Conservation (phyloP, 2,329 filamentous ascomycete species). For the Epichloe amarillans region DNA sequence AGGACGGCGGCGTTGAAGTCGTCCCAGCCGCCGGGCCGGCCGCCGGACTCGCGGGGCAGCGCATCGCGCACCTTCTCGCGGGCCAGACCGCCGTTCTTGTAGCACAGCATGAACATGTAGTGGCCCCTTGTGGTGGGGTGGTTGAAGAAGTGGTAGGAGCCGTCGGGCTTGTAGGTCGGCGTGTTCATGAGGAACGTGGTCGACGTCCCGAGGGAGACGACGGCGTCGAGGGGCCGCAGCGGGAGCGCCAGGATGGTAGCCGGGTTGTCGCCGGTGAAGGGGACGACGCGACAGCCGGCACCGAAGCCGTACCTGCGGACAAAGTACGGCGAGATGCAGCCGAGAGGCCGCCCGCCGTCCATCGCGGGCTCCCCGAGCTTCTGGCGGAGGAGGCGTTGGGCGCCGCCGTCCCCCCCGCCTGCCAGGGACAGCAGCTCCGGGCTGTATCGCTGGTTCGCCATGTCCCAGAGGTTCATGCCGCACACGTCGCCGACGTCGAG, state of each 20-base stretch:
- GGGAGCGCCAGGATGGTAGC: slow-evolving; percentile 88
- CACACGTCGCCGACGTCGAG: slow-evolving; percentile 92
- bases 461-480: slow-evolving; percentile 95
- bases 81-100: slow-evolving; percentile 93
- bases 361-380: slow-evolving; percentile 72
- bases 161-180: slow-evolving; percentile 76
- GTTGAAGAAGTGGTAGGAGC: slow-evolving; percentile 95
- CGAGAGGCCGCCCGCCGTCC: slow-evolving; percentile 70
- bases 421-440: slow-evolving; percentile 62
- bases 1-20: slow-evolving; percentile 65
- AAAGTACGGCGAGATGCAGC: slow-evolving; percentile 67
- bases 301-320: slow-evolving; percentile 65
- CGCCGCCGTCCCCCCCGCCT: slow-evolving; percentile 51
- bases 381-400: slow-evolving; percentile 52
- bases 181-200: slow-evolving; percentile 98
- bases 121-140: slow-evolving; percentile 81
- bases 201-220: slow-evolving; percentile 86
- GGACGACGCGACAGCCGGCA: slow-evolving; percentile 59
- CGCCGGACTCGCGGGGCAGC: slow-evolving; percentile 30
- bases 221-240: slow-evolving; percentile 75
- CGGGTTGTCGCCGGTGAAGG: slow-evolving; percentile 93
- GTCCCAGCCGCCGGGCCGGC: slow-evolving; percentile 48
- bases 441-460: slow-evolving; percentile 59
- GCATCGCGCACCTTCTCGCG: slow-evolving; percentile 79
- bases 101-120: slow-evolving; percentile 99